Evolutionary conservation across 345 rosid genomes (phyloP), one percentile per base, ranked within the genome.

Genomic region (Murraya koenigii): DNA sequence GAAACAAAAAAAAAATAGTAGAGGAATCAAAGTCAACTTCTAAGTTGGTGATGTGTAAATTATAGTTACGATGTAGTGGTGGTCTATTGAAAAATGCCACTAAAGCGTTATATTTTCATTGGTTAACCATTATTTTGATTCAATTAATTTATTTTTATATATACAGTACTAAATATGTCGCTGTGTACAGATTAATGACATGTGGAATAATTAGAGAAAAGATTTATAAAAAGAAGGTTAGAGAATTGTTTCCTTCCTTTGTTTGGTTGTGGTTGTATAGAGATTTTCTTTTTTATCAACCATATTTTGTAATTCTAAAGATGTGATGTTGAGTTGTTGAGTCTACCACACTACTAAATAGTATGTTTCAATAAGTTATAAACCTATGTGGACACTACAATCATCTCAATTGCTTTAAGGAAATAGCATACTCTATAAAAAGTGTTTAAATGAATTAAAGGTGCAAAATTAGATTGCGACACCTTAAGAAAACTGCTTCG

Each of bases 131-230:
- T 26, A 33, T 80, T 70, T n/a, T 30, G 47, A 78, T 26, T 49
- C 32, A 65, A 66, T 66, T 47, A n/a, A 22, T 39, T 38, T 64
- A 20, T 47, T 44, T 70, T 78, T 49, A 20, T 52, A 38, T 68
- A 68, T 84, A 84, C 89, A 96, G 99, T 78, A 96, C 93, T 67
- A 96, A 96, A 84, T 97, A 96, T 83, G 99, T 94, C 25, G 15
- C 92, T 14, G 99, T 96, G 49, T 96, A 96, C 79, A 87, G 99
- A 80, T 79, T 96, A 82, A 96, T 96, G 99, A 92, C 94, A 17
- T 90, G 97, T 78, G 99, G 97, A 83, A 96, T 98, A 35, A 95
- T 96, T 20, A 98, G 94, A 91, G 99, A 96, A 80, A 96, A 96
- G 87, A 96, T 96, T 58, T 96, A 96, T 71, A 87, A 95, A 79